Conservation (phyloP, 345 rosid genomes). For the Brassica nigra region DNA sequence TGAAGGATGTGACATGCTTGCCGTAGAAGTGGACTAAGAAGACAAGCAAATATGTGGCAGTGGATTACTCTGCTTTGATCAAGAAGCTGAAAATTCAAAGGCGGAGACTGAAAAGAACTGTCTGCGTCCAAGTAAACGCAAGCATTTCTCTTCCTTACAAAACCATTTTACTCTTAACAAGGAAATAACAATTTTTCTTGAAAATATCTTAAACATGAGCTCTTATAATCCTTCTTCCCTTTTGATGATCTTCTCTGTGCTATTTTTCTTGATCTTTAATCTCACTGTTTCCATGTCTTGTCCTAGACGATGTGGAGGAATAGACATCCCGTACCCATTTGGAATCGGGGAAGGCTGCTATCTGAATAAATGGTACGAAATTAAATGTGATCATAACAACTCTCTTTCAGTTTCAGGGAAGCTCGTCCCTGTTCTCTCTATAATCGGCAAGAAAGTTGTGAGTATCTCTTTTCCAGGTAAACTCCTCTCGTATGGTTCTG, state of each 20-base stretch:
- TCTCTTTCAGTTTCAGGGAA: neutral
- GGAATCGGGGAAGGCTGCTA: slow-evolving; percentile 37
- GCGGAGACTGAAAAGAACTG: neutral
- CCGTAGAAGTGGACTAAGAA: neutral
- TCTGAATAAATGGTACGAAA: neutral
- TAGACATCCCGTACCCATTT: slow-evolving; percentile 49
- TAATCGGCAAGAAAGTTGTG: neutral
- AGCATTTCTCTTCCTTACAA: too few species aligned
- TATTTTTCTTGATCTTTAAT: neutral
- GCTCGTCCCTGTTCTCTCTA: neutral
- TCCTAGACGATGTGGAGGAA: slow-evolving; percentile 35
- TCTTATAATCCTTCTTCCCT: neutral
- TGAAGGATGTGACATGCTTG: neutral
- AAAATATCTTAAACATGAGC: neutral
- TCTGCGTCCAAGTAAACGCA: neutral
- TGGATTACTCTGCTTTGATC: neutral
- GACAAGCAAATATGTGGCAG: neutral
- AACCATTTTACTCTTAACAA: too few species aligned
- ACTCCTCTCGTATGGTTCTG: neutral
- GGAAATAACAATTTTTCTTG: too few species aligned
- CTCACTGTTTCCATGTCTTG: slow-evolving; percentile 1
- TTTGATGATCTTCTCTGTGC: neutral
- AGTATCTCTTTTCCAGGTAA: neutral
- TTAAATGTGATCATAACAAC: neutral
- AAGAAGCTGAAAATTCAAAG: neutral